Conservation (phyloP, 345 rosid species). For the Citrus sp. region DNA sequence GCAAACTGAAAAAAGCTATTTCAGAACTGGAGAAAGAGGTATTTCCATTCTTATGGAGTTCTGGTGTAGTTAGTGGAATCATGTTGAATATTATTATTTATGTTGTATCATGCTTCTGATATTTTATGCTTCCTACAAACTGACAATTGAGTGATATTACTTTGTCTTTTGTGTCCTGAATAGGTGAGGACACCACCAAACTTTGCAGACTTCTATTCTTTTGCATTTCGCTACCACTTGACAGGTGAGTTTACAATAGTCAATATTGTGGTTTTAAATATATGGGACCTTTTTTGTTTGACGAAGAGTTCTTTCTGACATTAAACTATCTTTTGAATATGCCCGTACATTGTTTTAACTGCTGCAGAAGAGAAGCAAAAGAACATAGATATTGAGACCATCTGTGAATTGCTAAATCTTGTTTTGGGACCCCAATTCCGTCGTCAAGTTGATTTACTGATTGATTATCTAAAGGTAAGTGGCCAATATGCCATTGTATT, state of each 20-base stretch:
- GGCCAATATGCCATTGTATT: neutral
- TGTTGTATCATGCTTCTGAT: neutral
- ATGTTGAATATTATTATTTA: neutral
- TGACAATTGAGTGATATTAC: neutral
- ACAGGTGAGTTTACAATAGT: slow-evolving; percentile 33
- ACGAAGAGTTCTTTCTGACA: neutral
- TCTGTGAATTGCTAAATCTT: slow-evolving; percentile 48
- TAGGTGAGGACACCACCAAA: slow-evolving; percentile 32
- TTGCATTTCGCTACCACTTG: slow-evolving; percentile 48
- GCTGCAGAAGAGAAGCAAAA: slow-evolving; percentile 55
- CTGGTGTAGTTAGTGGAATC: neutral
- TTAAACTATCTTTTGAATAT: neutral
- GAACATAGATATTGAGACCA: slow-evolving; percentile 45
- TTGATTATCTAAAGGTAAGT: slow-evolving; percentile 47
- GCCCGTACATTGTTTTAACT: slow-evolving; percentile 11
- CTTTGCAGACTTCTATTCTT: slow-evolving; percentile 41
- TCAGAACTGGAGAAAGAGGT: slow-evolving; percentile 45
- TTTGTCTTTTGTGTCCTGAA: slow-evolving; percentile 8
- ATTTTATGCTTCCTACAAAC: neutral
- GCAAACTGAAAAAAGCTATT: slow-evolving; percentile 36
- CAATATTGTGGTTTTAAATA: neutral
- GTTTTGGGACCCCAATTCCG: slow-evolving; percentile 37
- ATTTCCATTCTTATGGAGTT: neutral
- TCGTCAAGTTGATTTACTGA: slow-evolving; percentile 32
- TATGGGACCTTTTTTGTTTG: neutral